Evolutionary conservation across 2,329 filamentous ascomycete genomes (phyloP).

Genomic region (Pestalotiopsis sp.): DNA sequence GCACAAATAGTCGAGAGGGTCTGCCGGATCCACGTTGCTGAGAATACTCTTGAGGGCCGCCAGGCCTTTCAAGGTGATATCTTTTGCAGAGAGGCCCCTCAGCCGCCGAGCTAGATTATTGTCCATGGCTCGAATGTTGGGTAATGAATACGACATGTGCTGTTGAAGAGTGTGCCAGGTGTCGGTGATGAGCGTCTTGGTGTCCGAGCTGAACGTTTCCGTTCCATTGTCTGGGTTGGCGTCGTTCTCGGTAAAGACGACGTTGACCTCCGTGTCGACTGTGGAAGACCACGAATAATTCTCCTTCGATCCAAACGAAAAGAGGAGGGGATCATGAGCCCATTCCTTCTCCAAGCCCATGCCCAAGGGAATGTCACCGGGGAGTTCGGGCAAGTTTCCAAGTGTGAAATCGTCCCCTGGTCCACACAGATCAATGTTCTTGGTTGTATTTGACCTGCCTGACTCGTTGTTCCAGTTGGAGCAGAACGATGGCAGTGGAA

Average conservation of each 20-base stretch:
- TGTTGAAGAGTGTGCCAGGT: slow-evolving; percentile 46
- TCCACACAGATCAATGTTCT: slow-evolving; percentile 10
- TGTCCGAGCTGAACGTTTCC: slow-evolving; percentile 27
- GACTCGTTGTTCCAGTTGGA: slow-evolving; percentile 16
- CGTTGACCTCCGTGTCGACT: slow-evolving; percentile 34
- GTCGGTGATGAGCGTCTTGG: slow-evolving; percentile 40
- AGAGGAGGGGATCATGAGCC: slow-evolving; percentile 35
- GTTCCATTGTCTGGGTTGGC: slow-evolving; percentile 18
- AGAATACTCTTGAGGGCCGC: slow-evolving; percentile 40
- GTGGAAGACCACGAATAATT: slow-evolving; percentile 32
- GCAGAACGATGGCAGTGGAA: slow-evolving; percentile 22
- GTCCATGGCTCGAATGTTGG: slow-evolving; percentile 40
- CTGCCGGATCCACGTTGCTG: slow-evolving; percentile 34
- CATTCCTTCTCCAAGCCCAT: slow-evolving; percentile 30
- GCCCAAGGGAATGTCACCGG: slow-evolving; percentile 40
- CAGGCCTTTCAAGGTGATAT: slow-evolving; percentile 43
- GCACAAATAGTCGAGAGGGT: slow-evolving; percentile 47
- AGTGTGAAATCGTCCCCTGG: slow-evolving; percentile 26
- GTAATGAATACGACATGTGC: slow-evolving; percentile 44
- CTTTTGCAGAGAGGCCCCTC: slow-evolving; percentile 35
- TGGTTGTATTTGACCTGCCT: background rate
- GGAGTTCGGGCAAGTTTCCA: slow-evolving; percentile 40
- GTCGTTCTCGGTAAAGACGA: slow-evolving; percentile 34
- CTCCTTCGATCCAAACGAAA: slow-evolving; percentile 34
- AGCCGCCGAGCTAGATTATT: slow-evolving; percentile 45